These are phyloP conservation scores for Immersiella caudata DNA, from an alignment of 495 filamentous ascomycete species.

Conservation along the genomic window DNA sequence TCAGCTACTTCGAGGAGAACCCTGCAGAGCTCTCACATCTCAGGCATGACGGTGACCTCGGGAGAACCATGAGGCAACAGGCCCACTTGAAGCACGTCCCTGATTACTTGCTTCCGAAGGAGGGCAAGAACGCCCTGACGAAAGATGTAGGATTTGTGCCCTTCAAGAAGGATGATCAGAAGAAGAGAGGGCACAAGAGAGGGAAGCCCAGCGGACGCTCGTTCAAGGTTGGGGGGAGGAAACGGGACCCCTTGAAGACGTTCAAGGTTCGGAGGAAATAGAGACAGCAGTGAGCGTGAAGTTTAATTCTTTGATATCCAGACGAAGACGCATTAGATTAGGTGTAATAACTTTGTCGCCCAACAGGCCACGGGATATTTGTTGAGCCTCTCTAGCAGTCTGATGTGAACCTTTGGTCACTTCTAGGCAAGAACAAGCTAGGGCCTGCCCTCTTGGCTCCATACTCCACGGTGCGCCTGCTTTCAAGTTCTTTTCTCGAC, in stretches of 20 bases:
- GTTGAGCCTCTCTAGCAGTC: no score
- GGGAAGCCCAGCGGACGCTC: slow-evolving; percentile 64
- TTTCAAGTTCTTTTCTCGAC: no score
- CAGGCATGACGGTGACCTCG: slow-evolving; percentile 86
- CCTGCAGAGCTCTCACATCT: slow-evolving; percentile 84
- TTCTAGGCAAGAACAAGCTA: no score
- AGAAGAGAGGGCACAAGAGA: slow-evolving; percentile 74
- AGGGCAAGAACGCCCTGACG: slow-evolving; percentile 68
- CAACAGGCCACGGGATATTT: no score
- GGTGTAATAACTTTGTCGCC: no score
- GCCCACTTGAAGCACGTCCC: slow-evolving; percentile 94
- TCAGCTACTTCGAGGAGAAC: slow-evolving; percentile 91
- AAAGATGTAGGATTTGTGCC: slow-evolving; percentile 72
- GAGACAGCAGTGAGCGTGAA: neutral
- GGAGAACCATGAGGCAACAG: slow-evolving; percentile 71
- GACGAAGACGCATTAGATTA: neutral
- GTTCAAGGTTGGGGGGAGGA: slow-evolving; percentile 54
- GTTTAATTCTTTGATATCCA: neutral
- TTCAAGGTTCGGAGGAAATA: slow-evolving; percentile 66
- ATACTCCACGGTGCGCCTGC: no score
- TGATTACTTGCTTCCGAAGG: slow-evolving; percentile 86
- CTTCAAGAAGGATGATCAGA: slow-evolving; percentile 64
- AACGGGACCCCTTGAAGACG: slow-evolving; percentile 83
- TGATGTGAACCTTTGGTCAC: no score
- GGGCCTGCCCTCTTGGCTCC: no score